These are phyloP conservation scores for Xylariales sp. DNA, from an alignment of 2,329 filamentous ascomycete species.

Conservation along the genomic window DNA sequence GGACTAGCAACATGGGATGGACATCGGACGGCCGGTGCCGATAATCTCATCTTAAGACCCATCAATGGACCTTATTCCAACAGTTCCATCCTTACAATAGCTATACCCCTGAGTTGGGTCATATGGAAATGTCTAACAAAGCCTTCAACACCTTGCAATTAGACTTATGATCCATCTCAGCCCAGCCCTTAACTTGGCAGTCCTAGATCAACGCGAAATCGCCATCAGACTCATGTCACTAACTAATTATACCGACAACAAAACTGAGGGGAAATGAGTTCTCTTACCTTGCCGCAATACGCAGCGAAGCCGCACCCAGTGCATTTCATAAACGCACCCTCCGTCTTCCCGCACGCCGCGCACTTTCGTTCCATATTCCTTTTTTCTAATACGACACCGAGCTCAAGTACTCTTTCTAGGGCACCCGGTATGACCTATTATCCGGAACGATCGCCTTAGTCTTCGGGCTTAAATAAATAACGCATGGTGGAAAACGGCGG, in stretches of 20 bases:
- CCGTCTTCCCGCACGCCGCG: conserved; percentile 44
- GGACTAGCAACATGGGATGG: not conserved
- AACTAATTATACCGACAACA: not conserved
- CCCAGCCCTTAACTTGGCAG: conserved; percentile 59
- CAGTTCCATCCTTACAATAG: not conserved
- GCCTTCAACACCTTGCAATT: conserved; percentile 59
- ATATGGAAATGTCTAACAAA: conserved; percentile 54
- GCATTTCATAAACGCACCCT: conserved; percentile 53
- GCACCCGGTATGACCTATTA: conserved; percentile 43
- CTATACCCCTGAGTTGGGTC: not conserved
- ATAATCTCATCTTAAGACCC: not conserved
- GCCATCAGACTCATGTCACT: not conserved
- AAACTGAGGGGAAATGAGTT: not conserved
- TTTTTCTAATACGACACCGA: conserved; percentile 35
- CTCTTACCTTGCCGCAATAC: conserved; percentile 61
- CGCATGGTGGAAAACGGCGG: not conserved
- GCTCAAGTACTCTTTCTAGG: conserved; percentile 44
- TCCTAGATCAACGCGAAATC: conserved; percentile 46
- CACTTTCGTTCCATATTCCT: conserved; percentile 36
- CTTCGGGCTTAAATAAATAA: not conserved
- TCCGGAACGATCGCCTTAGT: not conserved
- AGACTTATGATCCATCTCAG: conserved; percentile 55
- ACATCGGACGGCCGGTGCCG: no score
- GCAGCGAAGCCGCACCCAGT: conserved; percentile 57
- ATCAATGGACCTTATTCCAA: conserved; percentile 8